phyloP scores from a whole-genome alignment of 2,329 filamentous ascomycete species.

The Pestalotiopsis sp. region DNA sequence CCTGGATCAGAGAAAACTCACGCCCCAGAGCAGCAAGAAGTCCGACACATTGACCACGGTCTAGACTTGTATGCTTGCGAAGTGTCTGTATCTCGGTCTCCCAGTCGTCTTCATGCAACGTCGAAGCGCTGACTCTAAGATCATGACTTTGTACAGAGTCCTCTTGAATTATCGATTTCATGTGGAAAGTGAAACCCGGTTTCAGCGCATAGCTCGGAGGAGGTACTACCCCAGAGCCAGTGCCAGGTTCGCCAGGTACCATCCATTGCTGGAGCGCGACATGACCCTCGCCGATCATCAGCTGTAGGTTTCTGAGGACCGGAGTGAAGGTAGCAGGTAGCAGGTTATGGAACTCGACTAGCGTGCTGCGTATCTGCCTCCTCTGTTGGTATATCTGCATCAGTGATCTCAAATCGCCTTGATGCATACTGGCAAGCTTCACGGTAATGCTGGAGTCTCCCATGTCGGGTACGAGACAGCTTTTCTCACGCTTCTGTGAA shows the following conservation, averaged over 20 bases:
- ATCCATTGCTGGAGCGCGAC: not conserved
- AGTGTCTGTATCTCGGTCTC: slow-evolving; percentile 24
- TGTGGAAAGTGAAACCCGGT: too few species aligned
- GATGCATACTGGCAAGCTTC: not conserved
- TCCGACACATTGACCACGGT: slow-evolving; percentile 52
- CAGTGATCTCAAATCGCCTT: too few species aligned
- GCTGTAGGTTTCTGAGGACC: not conserved
- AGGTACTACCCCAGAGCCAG: not conserved
- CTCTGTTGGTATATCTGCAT: not conserved
- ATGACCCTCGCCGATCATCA: not conserved
- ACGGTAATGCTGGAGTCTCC: not conserved
- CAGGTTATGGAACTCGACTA: not conserved
- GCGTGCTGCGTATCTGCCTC: not conserved
- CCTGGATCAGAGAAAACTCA: slow-evolving; percentile 65
- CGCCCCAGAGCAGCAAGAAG: slow-evolving; percentile 55
- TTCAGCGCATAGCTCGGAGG: too few species aligned
- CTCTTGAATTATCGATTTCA: too few species aligned
- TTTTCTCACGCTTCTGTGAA: not conserved
- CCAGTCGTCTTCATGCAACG: too few species aligned
- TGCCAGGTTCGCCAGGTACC: not conserved
- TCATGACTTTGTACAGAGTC: too few species aligned
- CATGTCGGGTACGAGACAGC: not conserved
- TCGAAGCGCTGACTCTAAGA: too few species aligned
- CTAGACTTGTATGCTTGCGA: slow-evolving; percentile 46
- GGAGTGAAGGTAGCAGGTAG: not conserved